A percentile compares a stretch with the other conserved stretches of the same genome.
phyloP scores from a whole-genome alignment of 2,329 filamentous ascomycete species.

The Harringtonia aguacate region DNA sequence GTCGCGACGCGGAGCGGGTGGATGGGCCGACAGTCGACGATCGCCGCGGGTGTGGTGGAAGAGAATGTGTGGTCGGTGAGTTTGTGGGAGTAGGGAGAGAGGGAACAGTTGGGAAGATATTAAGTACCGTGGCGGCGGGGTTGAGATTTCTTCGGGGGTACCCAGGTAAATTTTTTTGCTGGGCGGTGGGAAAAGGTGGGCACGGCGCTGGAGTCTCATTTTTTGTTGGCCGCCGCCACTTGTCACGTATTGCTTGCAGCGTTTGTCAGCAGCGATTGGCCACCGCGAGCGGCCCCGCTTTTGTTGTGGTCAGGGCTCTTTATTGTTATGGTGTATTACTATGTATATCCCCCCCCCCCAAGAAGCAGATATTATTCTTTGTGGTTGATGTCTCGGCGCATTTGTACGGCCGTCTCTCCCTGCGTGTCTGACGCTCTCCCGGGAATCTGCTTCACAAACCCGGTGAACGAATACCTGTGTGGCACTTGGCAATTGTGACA shows the following conservation, averaged over 20 bases:
- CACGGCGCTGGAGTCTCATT: background rate
- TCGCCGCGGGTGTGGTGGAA: background rate
- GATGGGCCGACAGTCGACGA: background rate
- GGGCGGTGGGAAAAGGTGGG: conserved; percentile 9
- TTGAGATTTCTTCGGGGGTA: conserved; percentile 8
- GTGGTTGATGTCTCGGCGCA: no score
- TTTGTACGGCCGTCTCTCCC: no score
- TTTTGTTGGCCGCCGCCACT: conserved; percentile 9
- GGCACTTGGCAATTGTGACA: no score
- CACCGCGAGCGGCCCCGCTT: background rate
- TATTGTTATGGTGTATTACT: no score
- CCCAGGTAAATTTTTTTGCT: conserved; percentile 14
- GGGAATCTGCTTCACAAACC: no score
- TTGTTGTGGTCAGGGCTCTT: no score
- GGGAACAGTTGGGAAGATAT: conserved; percentile 5
- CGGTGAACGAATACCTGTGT: no score
- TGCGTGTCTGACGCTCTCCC: no score
- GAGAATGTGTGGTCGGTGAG: background rate
- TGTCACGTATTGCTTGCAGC: conserved; percentile 2
- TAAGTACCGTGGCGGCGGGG: conserved; percentile 12
- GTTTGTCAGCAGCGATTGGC: conserved; percentile 9
- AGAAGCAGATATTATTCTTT: no score
- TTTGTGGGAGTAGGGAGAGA: conserved; percentile 2
- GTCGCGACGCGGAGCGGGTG: background rate
- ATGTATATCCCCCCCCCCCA: no score